Conservation (phyloP, 768 basidiomycete genomes). For the Termitomyces bulborhizus region DNA sequence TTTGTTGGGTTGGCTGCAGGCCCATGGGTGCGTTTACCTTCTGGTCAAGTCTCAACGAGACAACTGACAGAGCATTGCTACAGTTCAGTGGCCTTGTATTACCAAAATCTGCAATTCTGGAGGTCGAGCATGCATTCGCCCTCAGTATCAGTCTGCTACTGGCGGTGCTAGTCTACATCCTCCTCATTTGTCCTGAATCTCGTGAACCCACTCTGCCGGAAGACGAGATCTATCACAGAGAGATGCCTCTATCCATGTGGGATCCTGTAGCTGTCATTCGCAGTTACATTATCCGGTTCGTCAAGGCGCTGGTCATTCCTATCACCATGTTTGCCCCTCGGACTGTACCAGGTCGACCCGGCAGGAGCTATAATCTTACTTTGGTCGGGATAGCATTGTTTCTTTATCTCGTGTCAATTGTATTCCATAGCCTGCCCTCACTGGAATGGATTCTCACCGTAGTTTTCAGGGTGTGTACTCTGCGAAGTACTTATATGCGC, state of each 20-base stretch:
- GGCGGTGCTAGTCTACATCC: conserved; percentile 30
- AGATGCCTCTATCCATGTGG: conserved; percentile 21
- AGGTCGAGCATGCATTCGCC: conserved; percentile 33
- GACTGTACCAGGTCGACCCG: conserved; percentile 30
- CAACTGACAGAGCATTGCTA: neutral
- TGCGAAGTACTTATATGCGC: conserved; percentile 74
- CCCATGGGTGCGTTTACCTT: conserved; percentile 55
- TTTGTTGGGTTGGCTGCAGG: conserved; percentile 76
- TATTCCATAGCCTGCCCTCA: conserved; percentile 26
- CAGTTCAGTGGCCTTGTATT: conserved; percentile 50
- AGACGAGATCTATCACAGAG: conserved; percentile 14
- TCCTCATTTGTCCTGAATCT: conserved; percentile 52
- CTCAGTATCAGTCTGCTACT: conserved; percentile 34
- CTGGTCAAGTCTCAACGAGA: neutral
- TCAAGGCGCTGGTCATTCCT: conserved; percentile 51
- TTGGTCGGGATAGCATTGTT: conserved; percentile 61
- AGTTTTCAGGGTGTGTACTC: conserved; percentile 55
- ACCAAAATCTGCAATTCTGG: conserved; percentile 51
- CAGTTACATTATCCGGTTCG: conserved; percentile 21
- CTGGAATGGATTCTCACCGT: conserved; percentile 1
- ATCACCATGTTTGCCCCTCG: conserved; percentile 66
- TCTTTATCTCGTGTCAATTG: conserved; percentile 56
- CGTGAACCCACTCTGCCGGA: conserved; percentile 22
- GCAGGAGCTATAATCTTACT: conserved; percentile 71
- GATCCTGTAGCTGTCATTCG: conserved; percentile 23